Evolutionary conservation across 257 asterid species (phyloP), one percentile per base, ranked within the genome.

Genomic region (Capsicum pubescens): DNA sequence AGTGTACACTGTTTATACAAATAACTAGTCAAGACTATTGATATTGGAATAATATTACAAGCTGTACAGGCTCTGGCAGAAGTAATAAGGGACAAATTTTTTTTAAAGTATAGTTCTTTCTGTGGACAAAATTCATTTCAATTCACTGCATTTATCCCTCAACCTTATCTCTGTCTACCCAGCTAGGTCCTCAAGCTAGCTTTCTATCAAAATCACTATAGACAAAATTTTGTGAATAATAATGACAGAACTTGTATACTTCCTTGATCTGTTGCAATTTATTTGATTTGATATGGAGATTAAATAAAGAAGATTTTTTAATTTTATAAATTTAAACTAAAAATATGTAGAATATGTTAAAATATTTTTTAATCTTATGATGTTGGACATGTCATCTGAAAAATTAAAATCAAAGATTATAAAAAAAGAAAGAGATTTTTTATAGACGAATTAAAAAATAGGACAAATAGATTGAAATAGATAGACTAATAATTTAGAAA

Each of bases 61-160:
- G 8, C 15, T 72, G 39, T 1, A 50, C 2, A 19, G 61, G 60
- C 61, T 8, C 81, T 76, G 81, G 26, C 81, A 76, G 9, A 76
- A 13, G 13, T 52, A 52, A 76, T 50, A 72, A 8, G 61, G 63
- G 48, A 76, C 81, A 13, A 21, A 52, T 1, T 0, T 21, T 26
- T 74, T 26, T 26, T 74, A 52, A 2, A 7, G 46, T 76, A 76
- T 76, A 15, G 13, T 55, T 32, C 14, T 14, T 26, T 77, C 50
- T 54, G 81, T 26, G 81, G 50, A 26, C 81, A 54, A 77, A 52
- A 26, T 13, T 76, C 63, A 76, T 76, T 76, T 76, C 16, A 19
- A 7, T 74, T 74, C 60, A 21, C 59, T 74, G 61, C 63, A 76
- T 76, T 50, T 54, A 76, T 76, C 63, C 21, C 5, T 5, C 48